Evolutionary conservation across 345 rosid genomes (phyloP), one percentile per base, ranked within the genome.

Genomic region (Rhizophora mangle): DNA sequence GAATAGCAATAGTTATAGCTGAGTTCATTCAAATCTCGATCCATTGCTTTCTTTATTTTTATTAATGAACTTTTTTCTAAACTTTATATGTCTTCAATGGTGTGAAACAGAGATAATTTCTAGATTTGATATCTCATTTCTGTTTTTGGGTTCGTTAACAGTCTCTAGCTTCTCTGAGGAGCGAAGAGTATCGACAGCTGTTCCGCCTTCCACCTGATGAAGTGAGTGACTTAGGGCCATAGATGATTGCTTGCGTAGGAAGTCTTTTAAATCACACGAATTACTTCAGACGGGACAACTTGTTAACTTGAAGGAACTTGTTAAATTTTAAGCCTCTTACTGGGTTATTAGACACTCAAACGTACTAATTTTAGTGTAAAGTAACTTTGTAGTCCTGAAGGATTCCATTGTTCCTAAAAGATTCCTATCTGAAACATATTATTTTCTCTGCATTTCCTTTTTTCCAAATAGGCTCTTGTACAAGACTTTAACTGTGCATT

Each of bases 401-500:
- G 4, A 43, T 13, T 43, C 3, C 49, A 13, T 27, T 56, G 29
- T 27, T 56, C 29, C 60, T 56, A 27, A 27, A n/a, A 13, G 31
- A 56, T 56, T 24, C 60, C 60, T 15, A 10, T n/a, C 60, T 56
- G 60, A 56, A 56, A 22, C 30, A 21, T 24, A 21, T 21, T 5
- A 8, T 54, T 8, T 49, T 60, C 63, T 65, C 56, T 59, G 59
- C 67, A 55, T 73, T 60, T 11, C 53, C 22, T 43, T 39, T 72
- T 47, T 51, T 59, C 27, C 63, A 36, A 64, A 4, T 68, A 94
- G 98, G 86, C 85, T 55, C 90, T 94, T 71, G 79, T 94, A 75
- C 90, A 85, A 79, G 98, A 94, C 84, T 94, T 94, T 74, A 94
- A 94, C 76, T 94, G 98, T 86, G 98, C 98, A 70, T 88, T 76